Percentiles rank a stretch among this genome's conserved stretches.
These are phyloP conservation scores for Penicillium freii DNA, from an alignment of 2,329 filamentous ascomycete species.

Conservation along the genomic window DNA sequence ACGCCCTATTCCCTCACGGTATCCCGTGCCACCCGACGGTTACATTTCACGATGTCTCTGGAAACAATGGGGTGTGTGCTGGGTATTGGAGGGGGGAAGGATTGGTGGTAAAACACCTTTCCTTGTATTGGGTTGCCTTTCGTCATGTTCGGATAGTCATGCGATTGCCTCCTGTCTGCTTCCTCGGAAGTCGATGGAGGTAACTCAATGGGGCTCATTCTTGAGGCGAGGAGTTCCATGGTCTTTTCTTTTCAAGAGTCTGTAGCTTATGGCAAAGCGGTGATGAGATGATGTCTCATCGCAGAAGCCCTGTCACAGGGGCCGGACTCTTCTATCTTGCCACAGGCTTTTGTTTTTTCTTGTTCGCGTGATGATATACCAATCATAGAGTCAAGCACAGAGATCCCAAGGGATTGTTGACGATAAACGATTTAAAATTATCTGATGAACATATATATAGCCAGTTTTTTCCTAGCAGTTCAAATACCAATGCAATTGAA, in stretches of 20 bases:
- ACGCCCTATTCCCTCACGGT: conserved; percentile 55
- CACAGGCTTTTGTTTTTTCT: conserved; percentile 15
- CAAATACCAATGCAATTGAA: background rate
- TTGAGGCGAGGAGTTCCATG: conserved; percentile 86
- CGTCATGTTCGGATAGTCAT: conserved; percentile 96
- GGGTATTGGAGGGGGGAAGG: conserved; percentile 38
- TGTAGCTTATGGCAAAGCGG: conserved; percentile 57
- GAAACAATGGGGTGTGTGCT: conserved; percentile 37
- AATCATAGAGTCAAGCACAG: conserved; percentile 99
- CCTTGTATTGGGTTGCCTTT: conserved; percentile 61
- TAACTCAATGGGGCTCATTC: conserved; percentile 99
- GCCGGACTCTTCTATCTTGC: conserved; percentile 53
- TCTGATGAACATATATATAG: conserved; percentile 46
- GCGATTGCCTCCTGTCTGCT: conserved; percentile 71
- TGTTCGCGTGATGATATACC: conserved; percentile 84
- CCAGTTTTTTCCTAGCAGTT: background rate
- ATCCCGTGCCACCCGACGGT: conserved; percentile 54
- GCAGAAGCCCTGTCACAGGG: conserved; percentile 67
- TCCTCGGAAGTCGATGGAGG: conserved; percentile 43
- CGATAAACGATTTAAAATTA: conserved; percentile 50
- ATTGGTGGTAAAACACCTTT: conserved; percentile 12
- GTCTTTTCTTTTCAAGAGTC: conserved; percentile 43
- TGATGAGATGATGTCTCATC: conserved; percentile 36
- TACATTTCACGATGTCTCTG: conserved; percentile 28
- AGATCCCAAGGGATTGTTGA: conserved; percentile 55